These are phyloP conservation scores for Dioscorea zingiberensis DNA, from an alignment of 106 monocot species.

Conservation along the genomic window DNA sequence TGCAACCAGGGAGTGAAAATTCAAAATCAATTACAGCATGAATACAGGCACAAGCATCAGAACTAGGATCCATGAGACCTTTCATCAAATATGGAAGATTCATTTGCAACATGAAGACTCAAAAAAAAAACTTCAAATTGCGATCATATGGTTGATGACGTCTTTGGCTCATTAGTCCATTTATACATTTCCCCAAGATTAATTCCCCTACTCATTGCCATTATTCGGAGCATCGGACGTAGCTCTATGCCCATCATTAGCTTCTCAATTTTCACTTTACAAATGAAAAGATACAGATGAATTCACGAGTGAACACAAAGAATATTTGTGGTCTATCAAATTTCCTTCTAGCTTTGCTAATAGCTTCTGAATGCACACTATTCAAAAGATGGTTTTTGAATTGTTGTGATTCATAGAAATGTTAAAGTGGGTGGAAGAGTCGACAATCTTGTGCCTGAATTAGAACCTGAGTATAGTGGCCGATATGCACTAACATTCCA, in stretches of 20 bases:
- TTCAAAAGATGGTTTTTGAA: slow-evolving; percentile 5
- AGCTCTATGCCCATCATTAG: slow-evolving; percentile 3
- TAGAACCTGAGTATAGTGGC: too few relatives aligned
- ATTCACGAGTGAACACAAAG: too few relatives aligned
- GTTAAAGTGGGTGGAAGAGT: too few relatives aligned
- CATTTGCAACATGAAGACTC: not conserved
- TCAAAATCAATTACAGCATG: not conserved
- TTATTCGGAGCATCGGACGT: slow-evolving; percentile 1
- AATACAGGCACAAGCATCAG: slow-evolving; percentile 3
- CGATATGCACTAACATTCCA: too few relatives aligned
- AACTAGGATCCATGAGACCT: not conserved
- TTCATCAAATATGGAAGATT: not conserved
- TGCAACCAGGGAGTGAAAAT: not conserved
- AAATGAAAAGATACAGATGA: slow-evolving; percentile 10
- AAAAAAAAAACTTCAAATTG: slow-evolving; percentile 7
- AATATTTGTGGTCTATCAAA: not conserved
- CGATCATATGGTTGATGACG: not conserved
- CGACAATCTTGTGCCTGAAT: too few relatives aligned
- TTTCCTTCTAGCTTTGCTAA: too few relatives aligned
- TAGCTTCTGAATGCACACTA: too few relatives aligned
- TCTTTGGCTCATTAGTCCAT: slow-evolving; percentile 6
- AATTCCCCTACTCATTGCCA: slow-evolving; percentile 1
- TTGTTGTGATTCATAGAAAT: slow-evolving; percentile 15
- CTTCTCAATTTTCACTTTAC: slow-evolving; percentile 2
- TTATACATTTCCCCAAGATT: slow-evolving; percentile 2